Evolutionary conservation across 495 filamentous ascomycete genomes (phyloP).

Genomic region (Hyaloscypha finlandica): DNA sequence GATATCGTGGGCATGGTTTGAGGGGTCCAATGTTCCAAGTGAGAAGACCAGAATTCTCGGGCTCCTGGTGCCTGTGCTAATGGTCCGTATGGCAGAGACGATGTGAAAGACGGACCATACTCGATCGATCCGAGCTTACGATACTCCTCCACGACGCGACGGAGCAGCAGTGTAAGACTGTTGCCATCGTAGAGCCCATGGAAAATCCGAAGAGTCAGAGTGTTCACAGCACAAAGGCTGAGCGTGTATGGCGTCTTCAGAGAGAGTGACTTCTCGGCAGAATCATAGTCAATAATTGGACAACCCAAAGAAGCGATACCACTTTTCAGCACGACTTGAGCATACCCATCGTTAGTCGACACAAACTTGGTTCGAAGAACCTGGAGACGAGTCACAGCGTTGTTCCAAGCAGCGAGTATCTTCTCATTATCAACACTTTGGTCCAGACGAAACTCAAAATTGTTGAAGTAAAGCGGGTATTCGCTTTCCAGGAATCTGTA

Average conservation of each 20-base stretch:
- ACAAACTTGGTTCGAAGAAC: conserved; percentile 69
- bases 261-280: conserved; percentile 25
- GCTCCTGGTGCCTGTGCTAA: conserved; percentile 56
- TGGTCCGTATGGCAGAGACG: conserved; percentile 56
- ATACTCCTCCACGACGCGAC: conserved; percentile 54
- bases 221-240: conserved; percentile 38
- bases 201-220: conserved; percentile 68
- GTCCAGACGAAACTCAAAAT: conserved; percentile 60
- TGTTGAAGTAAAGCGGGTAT: conserved; percentile 65
- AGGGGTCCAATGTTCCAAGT: conserved; percentile 25
- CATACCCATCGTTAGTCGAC: conserved; percentile 65
- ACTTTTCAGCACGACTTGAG: conserved; percentile 63
- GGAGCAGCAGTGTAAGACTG: conserved; percentile 68
- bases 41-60: conserved; percentile 64
- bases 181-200: conserved; percentile 89
- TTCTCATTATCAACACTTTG: conserved; percentile 39
- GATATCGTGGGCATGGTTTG: conserved; percentile 1
- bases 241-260: conserved; percentile 39
- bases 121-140: conserved; percentile 18
- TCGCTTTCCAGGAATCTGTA: conserved; percentile 60
- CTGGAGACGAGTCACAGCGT: conserved; percentile 47
- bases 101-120: conserved; percentile 50
- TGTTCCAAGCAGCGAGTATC: conserved; percentile 54
- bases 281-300: conserved; percentile 11
- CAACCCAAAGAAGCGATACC: conserved; percentile 47